These are phyloP conservation scores for Leccinum pachyderme DNA, from an alignment of 1,284 basidiomycete species.

Conservation along the genomic window DNA sequence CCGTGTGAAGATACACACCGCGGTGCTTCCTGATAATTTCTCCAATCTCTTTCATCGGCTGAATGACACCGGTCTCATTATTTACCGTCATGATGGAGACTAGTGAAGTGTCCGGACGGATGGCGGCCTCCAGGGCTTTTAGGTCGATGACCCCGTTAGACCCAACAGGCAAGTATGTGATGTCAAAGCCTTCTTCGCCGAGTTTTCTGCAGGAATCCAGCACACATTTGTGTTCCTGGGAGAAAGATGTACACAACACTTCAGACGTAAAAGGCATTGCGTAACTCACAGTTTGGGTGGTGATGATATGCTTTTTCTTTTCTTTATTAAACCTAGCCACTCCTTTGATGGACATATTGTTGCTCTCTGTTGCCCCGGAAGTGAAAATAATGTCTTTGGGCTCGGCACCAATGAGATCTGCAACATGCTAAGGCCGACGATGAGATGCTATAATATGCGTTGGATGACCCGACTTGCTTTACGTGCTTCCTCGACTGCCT, in stretches of 20 bases:
- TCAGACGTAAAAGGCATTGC: background rate
- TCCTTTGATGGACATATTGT: conserved; percentile 98
- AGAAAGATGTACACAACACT: conserved; percentile 2
- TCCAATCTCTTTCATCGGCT: conserved; percentile 96
- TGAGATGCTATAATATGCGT: conserved; percentile 15
- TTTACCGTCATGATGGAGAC: conserved; percentile 99
- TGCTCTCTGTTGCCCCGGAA: conserved; percentile 96
- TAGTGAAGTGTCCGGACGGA: conserved; percentile 84
- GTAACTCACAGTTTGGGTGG: conserved; percentile 78
- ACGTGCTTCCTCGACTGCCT: conserved; percentile 89
- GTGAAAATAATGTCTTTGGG: conserved; percentile 98
- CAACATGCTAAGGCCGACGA: conserved; percentile 63
- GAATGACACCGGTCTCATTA: conserved; percentile 99
- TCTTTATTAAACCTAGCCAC: conserved; percentile 93
- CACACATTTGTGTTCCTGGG: conserved; percentile 98
- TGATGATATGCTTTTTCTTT: conserved; percentile 89
- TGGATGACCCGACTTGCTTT: conserved; percentile 47
- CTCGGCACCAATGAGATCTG: conserved; percentile 91
- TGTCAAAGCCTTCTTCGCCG: conserved; percentile 95
- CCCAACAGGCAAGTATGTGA: conserved; percentile 96
- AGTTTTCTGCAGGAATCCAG: conserved; percentile 96
- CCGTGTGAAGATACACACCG: conserved; percentile 94
- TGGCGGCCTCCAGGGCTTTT: conserved; percentile 74
- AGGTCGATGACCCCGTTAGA: conserved; percentile 83
- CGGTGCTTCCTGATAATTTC: conserved; percentile 79